phyloP scores from a whole-genome alignment of 2,329 filamentous ascomycete species.

The Pseudogymnoascus sp. region DNA sequence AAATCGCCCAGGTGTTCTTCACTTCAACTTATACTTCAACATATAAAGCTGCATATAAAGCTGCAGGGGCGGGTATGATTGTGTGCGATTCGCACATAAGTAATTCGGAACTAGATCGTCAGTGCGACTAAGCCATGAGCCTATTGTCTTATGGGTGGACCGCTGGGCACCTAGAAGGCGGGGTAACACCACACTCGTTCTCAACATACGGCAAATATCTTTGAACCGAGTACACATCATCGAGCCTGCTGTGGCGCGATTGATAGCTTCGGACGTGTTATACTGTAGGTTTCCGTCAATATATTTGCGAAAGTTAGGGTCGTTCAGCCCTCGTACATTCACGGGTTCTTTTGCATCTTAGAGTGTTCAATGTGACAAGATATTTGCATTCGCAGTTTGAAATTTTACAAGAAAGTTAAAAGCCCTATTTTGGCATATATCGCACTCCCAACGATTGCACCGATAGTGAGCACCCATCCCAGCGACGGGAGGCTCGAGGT shows the following conservation, averaged over 20 bases:
- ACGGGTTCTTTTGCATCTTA: not conserved
- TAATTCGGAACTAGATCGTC: not conserved
- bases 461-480: not conserved
- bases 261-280: not conserved
- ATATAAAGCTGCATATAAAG: not conserved
- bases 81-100: not conserved
- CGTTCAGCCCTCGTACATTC: not conserved
- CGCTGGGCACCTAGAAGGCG: not conserved
- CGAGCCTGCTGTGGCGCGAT: not conserved
- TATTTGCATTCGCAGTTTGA: not conserved
- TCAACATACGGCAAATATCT: not conserved
- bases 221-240: not conserved
- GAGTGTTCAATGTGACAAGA: not conserved
- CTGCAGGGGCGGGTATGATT: not conserved
- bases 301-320: not conserved
- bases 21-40: not conserved
- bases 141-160: not conserved
- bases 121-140: not conserved
- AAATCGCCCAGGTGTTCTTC: not conserved
- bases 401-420: not conserved
- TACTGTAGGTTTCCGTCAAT: not conserved
- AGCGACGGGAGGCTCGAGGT: slow-evolving; percentile 20
- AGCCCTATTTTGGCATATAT: not conserved
- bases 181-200: not conserved
- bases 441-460: not conserved